Evolutionary conservation across 371 early-diverging fungal genomes (phyloP), one percentile per base, ranked within the genome.

Genomic region (Apophysomyces ossiformis): DNA sequence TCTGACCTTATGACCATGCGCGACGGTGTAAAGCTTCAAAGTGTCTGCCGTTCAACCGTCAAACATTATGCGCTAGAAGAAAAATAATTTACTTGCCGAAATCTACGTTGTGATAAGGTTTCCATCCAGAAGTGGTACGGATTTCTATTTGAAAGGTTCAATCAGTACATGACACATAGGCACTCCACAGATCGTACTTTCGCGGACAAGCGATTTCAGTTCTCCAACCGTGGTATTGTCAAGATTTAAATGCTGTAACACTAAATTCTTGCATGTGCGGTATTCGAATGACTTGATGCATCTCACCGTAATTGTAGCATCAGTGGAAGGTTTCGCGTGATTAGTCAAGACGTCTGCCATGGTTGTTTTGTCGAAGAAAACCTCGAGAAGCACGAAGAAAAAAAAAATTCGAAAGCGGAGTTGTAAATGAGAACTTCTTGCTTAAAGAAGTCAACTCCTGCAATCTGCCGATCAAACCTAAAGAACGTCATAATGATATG

Each of bases 241-340:
- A 43, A 90, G 79, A 63, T 95, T 87, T 21, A 92, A 68, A 56
- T 92, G 83, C 60, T 86, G 87, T 37, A 96, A 77, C 38, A 96
- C 82, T 61, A 95, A 73, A 75, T 92, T 95, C 69, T 92, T 93
- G 74, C 88, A 83, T 0, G 94, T 93, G 60, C 95, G 87, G 81
- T 92, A 96, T 71, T 95, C 95, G 72, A 96, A 95, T 41, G 88
- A 92, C 73, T 93, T 94, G 73, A 96, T 95, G 59, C 93, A 79
- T 4, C 96, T 86, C 60, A 96, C 80, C 9, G 96, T 96, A n/a
- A 96, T 62, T 0, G 86, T 88, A 26, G 89, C 85, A 44, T 84
- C 80, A 15, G 84, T 84, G 43, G 74, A 64, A 26, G 89, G 87
- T 12, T 82, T 80, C 5, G 81, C 69, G 32, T 83, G 84, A 67